A percentile compares a stretch with the other conserved stretches of the same genome.
phyloP scores from a whole-genome alignment of 177 flowering plant genomes.

The Vitis hybrid region DNA sequence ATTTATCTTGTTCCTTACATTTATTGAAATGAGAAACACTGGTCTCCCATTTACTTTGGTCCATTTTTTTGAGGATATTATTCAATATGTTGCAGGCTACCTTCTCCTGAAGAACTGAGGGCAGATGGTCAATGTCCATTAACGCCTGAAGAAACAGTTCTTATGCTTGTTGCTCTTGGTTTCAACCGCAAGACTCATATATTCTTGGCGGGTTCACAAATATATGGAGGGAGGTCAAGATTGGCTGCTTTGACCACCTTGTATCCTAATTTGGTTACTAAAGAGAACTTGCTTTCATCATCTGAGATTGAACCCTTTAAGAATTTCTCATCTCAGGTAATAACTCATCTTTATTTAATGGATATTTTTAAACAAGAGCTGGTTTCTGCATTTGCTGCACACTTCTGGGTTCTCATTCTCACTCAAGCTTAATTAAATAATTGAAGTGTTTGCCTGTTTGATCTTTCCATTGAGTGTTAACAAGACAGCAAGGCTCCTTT shows the following conservation, averaged over 20 bases:
- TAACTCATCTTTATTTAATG: not conserved
- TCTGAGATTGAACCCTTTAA: constrained; percentile 78
- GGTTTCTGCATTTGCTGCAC: not conserved
- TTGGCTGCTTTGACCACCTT: constrained; percentile 73
- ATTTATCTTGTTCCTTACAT: not conserved
- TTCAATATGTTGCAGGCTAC: constrained; percentile 56
- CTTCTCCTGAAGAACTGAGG: constrained; percentile 70
- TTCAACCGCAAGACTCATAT: constrained; percentile 78
- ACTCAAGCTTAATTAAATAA: not conserved
- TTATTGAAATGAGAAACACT: not conserved
- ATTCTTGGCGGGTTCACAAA: constrained; percentile 89
- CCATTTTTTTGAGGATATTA: constrained; percentile 1
- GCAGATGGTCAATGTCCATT: constrained; percentile 90
- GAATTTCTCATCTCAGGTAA: constrained; percentile 95
- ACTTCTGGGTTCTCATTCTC: not conserved
- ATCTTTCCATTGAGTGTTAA: too few relatives aligned
- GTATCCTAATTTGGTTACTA: constrained; percentile 91
- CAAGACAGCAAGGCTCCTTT: too few relatives aligned
- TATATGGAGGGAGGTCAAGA: constrained; percentile 87
- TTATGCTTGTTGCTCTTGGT: constrained; percentile 95
- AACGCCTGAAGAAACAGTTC: constrained; percentile 95
- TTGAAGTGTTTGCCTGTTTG: not conserved
- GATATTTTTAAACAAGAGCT: not conserved
- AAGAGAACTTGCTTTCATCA: constrained; percentile 82
- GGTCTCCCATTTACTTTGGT: not conserved